These are phyloP conservation scores for Colletotrichum theobromicola DNA, from an alignment of 2,329 filamentous ascomycete species.

Conservation along the genomic window DNA sequence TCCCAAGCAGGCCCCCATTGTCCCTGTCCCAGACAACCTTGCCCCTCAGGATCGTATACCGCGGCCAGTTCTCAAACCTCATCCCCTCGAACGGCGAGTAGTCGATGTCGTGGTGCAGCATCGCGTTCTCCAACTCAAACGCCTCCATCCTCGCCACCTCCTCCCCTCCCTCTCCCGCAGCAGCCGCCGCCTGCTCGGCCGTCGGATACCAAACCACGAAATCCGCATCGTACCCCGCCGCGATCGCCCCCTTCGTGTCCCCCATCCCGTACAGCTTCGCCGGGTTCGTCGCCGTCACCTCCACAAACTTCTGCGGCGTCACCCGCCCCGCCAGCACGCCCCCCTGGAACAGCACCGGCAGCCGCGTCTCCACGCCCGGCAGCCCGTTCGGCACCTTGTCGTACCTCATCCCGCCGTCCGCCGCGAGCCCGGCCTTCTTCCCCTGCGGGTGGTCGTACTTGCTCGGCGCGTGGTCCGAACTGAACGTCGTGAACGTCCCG, in stretches of 20 bases:
- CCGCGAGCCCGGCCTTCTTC: conserved; percentile 50
- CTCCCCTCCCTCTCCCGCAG: conserved; percentile 27
- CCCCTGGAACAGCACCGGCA: conserved; percentile 41
- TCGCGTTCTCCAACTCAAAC: conserved; percentile 51
- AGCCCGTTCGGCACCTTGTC: conserved; percentile 63
- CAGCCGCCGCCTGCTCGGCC: not conserved
- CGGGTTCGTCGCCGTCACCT: conserved; percentile 58
- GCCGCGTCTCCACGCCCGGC: conserved; percentile 62
- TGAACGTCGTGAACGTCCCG: conserved; percentile 58
- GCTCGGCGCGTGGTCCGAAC: conserved; percentile 54
- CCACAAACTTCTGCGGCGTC: conserved; percentile 56
- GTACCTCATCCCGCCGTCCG: conserved; percentile 41
- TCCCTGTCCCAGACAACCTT: conserved; percentile 63
- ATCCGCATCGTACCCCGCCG: conserved; percentile 61
- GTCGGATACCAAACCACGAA: conserved; percentile 61
- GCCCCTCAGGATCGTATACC: conserved; percentile 64
- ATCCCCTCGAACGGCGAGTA: conserved; percentile 68
- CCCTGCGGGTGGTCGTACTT: conserved; percentile 50
- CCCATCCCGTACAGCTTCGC: conserved; percentile 64
- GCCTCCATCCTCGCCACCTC: conserved; percentile 25
- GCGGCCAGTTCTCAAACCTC: conserved; percentile 63
- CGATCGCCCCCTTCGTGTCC: conserved; percentile 51
- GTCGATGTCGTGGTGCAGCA: conserved; percentile 66
- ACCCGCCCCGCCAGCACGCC: conserved; percentile 40
- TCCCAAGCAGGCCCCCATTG: conserved; percentile 52